Base-by-base conservation (phyloP, 257 asterid genomes). In the Hygrophila difformis region DNA sequence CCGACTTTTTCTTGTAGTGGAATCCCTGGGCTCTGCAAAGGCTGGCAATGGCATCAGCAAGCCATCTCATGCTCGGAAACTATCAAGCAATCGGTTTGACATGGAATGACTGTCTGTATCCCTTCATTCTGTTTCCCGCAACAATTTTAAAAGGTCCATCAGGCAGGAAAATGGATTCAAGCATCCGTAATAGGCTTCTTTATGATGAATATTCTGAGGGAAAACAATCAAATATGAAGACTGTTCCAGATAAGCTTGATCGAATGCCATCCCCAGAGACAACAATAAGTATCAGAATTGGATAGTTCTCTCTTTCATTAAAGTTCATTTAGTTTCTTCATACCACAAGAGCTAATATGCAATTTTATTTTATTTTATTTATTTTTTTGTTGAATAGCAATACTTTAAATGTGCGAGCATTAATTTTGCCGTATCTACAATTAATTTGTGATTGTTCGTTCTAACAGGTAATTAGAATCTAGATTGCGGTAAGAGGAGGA, bases 401-500 rank as follows among this genome's bases (percentile, higher is more conserved):
- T 11, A 31, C 6, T 13, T 22, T 19, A n/a, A 18, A 18, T 36
- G 26, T 50, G 14, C 24, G 11, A 26, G 22, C 15, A 65, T 34
- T 16, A n/a, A n/a, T n/a, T n/a, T n/a, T n/a, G n/a, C n/a, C n/a
- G n/a, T n/a, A n/a, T n/a, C n/a, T n/a, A n/a, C n/a, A n/a, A n/a
- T n/a, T n/a, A n/a, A n/a, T n/a, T 24, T 24, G 29, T 24, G 17
- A 38, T 38, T 39, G 18, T 47, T 56, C 15, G n/a, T n/a, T n/a
- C n/a, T n/a, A n/a, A n/a, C 76, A 83, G 93, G 81, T 71, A 74
- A 70, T 8, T 71, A 52, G 67, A 16, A 69, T 34, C 60, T 57
- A n/a, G n/a, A n/a, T n/a, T n/a, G n/a, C n/a, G n/a, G n/a, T n/a
- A n/a, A n/a, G n/a, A n/a, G n/a, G n/a, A 55, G 62, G 47, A 62